Base-by-base conservation (phyloP, 2,329 filamentous ascomycete genomes). In the Torrubiellomyces zombiae region DNA sequence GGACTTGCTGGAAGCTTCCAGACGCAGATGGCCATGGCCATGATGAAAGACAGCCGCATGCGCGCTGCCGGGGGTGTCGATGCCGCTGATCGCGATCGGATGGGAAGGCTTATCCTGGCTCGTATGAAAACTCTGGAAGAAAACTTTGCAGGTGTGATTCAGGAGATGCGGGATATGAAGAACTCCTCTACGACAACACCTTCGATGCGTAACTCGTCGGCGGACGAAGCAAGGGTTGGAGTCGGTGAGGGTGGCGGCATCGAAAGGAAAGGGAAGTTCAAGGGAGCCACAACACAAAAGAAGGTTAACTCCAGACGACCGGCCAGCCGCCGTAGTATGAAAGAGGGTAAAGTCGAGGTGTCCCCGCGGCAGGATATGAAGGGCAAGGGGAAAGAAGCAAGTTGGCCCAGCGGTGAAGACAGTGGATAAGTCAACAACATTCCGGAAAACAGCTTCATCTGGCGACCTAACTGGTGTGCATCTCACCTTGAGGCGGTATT, bases 51-150 rank as follows among this genome's bases (percentile, higher is more conserved):
- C 20, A 51, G 45, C 9, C 68, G 67, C 12, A 49, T 72, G 26
- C 65, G 63, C 38, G 51, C 45, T 11, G 44, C 45, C 16, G 53
- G 45, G 16, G 46, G 45, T 19, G 36, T 38, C 16, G 51, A 56
- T 23, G 30, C 45, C 4, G 49, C 43, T 27, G 56, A 58, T 60
- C 67, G 47, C 14, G 75, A 80, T 41, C 67, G 78, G 20, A 77
- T 85, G 65, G 73, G 75, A 37, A 68, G 81, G 28, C 63, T 93
- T 22, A 77, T 94, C 50, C 58, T 94, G 22, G 81, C 82, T 7
- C 63, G 82, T 17, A 94, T 94, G 82, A 89, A 89, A 47, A 86
- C 77, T 6, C 61, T 95, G 3, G 85, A 95, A 46, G 82, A 92
- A 50, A 77, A 83, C 9, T 86, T 95, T 47, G 67, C 77, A 3